phyloP scores from a whole-genome alignment of 768 basidiomycete species.

The Fibroporia radiculosa region DNA sequence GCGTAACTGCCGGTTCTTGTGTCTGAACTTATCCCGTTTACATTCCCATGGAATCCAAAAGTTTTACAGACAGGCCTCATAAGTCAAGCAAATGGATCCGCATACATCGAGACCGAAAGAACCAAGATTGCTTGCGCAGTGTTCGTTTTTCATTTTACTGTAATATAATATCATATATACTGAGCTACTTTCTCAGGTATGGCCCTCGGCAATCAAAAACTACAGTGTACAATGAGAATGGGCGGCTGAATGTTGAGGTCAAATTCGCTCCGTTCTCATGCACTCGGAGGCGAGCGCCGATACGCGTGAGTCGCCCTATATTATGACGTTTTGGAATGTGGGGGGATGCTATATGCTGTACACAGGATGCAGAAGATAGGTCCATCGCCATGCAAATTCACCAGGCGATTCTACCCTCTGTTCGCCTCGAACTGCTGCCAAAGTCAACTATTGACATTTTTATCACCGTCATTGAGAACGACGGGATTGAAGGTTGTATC shows the following conservation, averaged over 20 bases:
- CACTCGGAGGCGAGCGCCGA: constrained; percentile 64
- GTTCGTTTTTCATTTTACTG: constrained; percentile 38
- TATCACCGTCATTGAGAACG: constrained; percentile 84
- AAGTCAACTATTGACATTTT: constrained; percentile 93
- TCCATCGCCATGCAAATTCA: constrained; percentile 77
- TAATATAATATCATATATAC: background rate
- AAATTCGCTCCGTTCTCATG: constrained; percentile 96
- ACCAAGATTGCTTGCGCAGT: constrained; percentile 96
- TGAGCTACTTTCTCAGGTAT: constrained; percentile 40
- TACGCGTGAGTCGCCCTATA: constrained; percentile 58
- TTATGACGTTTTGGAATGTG: too few species aligned
- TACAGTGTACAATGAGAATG: constrained; percentile 76
- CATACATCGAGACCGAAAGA: constrained; percentile 88
- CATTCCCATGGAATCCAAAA: constrained; percentile 25
- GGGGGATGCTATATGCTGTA: constrained; percentile 1
- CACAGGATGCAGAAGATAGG: constrained; percentile 90
- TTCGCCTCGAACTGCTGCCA: constrained; percentile 85
- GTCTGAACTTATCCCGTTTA: background rate
- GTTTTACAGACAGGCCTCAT: constrained; percentile 88
- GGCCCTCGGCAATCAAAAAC: constrained; percentile 83
- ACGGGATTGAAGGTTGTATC: constrained; percentile 85
- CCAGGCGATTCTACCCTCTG: constrained; percentile 76
- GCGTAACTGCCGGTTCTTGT: constrained; percentile 27
- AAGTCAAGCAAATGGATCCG: constrained; percentile 91
- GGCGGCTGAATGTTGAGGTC: constrained; percentile 88